These are phyloP conservation scores for Ricinus communis DNA, from an alignment of 345 rosid species.

Conservation along the genomic window DNA sequence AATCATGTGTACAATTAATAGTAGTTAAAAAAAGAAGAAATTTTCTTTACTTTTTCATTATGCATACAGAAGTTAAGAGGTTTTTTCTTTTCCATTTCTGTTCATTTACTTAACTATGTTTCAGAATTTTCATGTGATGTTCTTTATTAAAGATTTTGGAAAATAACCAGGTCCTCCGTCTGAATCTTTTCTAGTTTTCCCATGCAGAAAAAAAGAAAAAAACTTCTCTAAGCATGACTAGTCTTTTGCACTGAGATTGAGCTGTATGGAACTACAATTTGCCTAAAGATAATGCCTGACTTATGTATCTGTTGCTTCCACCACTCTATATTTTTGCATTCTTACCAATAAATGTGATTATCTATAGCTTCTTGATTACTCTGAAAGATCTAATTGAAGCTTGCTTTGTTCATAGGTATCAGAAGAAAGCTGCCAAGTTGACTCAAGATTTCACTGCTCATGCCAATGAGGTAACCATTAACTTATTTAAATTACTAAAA, in stretches of 20 bases:
- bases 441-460: constrained; percentile 47
- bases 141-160: neutral
- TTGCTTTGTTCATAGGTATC: constrained; percentile 42
- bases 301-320: neutral
- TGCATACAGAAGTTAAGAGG: neutral
- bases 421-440: constrained; percentile 49
- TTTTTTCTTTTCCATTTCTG: neutral
- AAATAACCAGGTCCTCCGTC: neutral
- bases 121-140: neutral
- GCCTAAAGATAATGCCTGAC: neutral
- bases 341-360: neutral
- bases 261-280: neutral
- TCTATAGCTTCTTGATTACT: neutral
- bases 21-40: neutral
- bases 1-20: neutral
- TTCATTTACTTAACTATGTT: neutral
- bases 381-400: neutral
- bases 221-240: too few species aligned
- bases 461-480: constrained; percentile 41
- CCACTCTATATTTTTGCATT: neutral
- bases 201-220: neutral
- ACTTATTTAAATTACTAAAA: constrained; percentile 3
- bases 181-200: neutral
- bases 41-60: neutral
- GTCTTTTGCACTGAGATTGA: neutral